These are phyloP conservation scores for Lentinula novae-zelandiae DNA, from an alignment of 1,284 basidiomycete species.

Conservation along the genomic window DNA sequence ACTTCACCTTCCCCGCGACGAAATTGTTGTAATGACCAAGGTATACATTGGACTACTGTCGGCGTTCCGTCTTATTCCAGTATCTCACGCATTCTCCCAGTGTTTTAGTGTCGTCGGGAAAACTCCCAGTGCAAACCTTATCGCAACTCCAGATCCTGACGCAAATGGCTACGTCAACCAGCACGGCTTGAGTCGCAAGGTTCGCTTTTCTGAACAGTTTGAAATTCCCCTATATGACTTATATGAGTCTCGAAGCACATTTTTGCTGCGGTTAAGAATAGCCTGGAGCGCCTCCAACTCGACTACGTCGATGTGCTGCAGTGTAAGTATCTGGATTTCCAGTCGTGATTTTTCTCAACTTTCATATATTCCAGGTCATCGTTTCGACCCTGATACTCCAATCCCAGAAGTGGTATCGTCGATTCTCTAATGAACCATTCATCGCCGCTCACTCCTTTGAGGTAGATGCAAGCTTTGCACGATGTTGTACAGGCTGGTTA, in stretches of 20 bases:
- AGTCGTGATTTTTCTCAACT: not conserved
- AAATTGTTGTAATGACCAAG: conserved; percentile 79
- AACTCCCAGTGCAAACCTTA: not conserved
- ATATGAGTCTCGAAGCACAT: conserved; percentile 43
- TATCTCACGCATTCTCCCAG: not conserved
- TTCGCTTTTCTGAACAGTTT: conserved; percentile 10
- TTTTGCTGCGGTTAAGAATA: conserved; percentile 66
- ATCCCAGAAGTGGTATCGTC: conserved; percentile 36
- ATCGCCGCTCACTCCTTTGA: conserved; percentile 5
- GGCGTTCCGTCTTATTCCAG: conserved; percentile 2
- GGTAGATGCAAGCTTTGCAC: conserved; percentile 62
- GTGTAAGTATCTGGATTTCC: not conserved
- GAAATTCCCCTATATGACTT: not conserved
- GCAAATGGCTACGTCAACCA: conserved; percentile 56
- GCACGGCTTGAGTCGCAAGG: conserved; percentile 51
- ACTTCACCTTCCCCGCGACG: conserved; percentile 68
- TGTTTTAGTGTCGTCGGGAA: not conserved
- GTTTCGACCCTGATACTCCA: conserved; percentile 51
- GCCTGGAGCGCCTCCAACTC: conserved; percentile 60
- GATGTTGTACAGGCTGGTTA: conserved; percentile 66
- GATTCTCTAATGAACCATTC: not conserved
- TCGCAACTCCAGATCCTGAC: conserved; percentile 1
- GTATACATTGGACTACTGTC: conserved; percentile 24
- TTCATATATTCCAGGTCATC: conserved; percentile 35
- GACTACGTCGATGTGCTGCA: conserved; percentile 66